Percentiles rank a stretch among this genome's conserved stretches.
Conservation (phyloP, 768 basidiomycete genomes). For the Suillus tomentosus region DNA sequence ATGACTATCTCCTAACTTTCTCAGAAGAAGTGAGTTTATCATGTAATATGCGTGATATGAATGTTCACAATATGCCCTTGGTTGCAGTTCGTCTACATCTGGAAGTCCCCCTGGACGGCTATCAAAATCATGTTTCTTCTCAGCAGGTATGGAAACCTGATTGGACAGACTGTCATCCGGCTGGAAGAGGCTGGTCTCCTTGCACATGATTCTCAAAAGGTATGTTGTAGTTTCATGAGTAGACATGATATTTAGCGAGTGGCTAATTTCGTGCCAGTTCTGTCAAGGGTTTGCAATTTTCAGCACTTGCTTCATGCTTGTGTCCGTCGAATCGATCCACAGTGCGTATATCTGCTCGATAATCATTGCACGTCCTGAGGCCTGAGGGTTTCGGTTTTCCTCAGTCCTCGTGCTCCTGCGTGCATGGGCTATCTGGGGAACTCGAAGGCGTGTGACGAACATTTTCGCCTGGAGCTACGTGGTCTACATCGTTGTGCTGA, state of each 20-base stretch:
- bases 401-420: conserved; percentile 15
- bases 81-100: conserved; percentile 18
- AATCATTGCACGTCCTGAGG: background rate
- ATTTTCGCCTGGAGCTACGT: conserved; percentile 3
- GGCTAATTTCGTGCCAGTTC: background rate
- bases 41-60: background rate
- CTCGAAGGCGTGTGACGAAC: background rate
- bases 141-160: conserved; percentile 21
- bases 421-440: conserved; percentile 15
- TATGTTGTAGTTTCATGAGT: conserved; percentile 5
- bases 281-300: conserved; percentile 4
- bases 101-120: conserved; percentile 17
- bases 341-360: conserved; percentile 8
- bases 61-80: background rate
- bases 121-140: conserved; percentile 17
- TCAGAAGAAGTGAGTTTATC: conserved; percentile 15
- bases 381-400: background rate
- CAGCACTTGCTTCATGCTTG: background rate
- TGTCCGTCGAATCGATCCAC: conserved; percentile 9
- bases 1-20: conserved; percentile 21
- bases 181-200: conserved; percentile 14
- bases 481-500: background rate
- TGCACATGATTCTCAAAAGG: conserved; percentile 2
- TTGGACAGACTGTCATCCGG: conserved; percentile 15
- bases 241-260: background rate